These are phyloP conservation scores for Tremellales sp. DNA, from an alignment of 1,284 basidiomycete species.

Conservation along the genomic window DNA sequence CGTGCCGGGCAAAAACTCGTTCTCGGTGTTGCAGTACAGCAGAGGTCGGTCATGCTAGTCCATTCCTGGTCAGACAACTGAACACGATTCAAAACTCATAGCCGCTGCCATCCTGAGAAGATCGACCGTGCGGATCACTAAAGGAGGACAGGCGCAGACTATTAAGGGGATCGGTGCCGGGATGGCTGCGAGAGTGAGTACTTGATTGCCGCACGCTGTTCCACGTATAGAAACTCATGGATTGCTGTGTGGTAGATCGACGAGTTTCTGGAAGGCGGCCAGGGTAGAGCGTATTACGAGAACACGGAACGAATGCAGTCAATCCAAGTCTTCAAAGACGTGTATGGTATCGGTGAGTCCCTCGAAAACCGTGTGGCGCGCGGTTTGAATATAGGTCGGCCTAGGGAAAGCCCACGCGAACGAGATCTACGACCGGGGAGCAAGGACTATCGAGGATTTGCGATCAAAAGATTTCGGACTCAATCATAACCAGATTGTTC, in stretches of 20 bases:
- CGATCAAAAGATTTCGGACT: constrained; percentile 51
- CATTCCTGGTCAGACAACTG: neutral
- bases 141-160: constrained; percentile 59
- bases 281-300: constrained; percentile 39
- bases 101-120: constrained; percentile 32
- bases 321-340: constrained; percentile 60
- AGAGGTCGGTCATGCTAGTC: constrained; percentile 19
- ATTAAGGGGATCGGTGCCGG: constrained; percentile 67
- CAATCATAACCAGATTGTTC: constrained; percentile 58
- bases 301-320: constrained; percentile 34
- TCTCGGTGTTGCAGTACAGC: constrained; percentile 35
- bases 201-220: neutral
- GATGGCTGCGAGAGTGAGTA: constrained; percentile 67
- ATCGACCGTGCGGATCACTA: constrained; percentile 57
- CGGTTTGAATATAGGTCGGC: constrained; percentile 5
- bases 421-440: constrained; percentile 70
- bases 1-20: constrained; percentile 36
- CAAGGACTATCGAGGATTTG: constrained; percentile 72
- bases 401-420: constrained; percentile 62
- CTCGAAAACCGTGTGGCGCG: neutral
- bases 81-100: neutral
- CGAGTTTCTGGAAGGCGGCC: constrained; percentile 39
- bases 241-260: constrained; percentile 31
- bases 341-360: constrained; percentile 75
- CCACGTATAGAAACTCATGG: neutral